Percentiles rank a stretch among this genome's conserved stretches.
phyloP scores from a whole-genome alignment of 2,329 filamentous ascomycete genomes.

The Claviceps pazoutovae region DNA sequence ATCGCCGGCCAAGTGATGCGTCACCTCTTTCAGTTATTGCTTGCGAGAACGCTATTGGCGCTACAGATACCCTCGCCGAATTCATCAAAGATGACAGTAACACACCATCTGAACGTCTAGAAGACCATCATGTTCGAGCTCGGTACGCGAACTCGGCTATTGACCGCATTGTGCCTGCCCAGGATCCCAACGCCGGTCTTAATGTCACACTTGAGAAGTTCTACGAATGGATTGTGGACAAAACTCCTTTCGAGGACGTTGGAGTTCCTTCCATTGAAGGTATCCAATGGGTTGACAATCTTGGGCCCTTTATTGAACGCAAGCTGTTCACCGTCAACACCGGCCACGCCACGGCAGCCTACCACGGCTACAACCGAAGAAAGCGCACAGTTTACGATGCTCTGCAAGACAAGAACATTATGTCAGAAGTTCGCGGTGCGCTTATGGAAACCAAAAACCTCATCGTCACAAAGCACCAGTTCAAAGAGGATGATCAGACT shows the following conservation, averaged over 20 bases:
- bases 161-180: slow-evolving; percentile 91
- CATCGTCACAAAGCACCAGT: slow-evolving; percentile 77
- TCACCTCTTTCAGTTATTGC: slow-evolving; percentile 82
- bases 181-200: slow-evolving; percentile 64
- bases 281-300: slow-evolving; percentile 83
- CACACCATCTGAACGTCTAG: slow-evolving; percentile 53
- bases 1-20: slow-evolving; percentile 48
- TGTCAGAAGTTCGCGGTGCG: slow-evolving; percentile 63
- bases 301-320: slow-evolving; percentile 93
- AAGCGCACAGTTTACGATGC: slow-evolving; percentile 85
- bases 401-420: slow-evolving; percentile 66
- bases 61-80: slow-evolving; percentile 72
- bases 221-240: slow-evolving; percentile 96
- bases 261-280: slow-evolving; percentile 60
- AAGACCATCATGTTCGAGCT: slow-evolving; percentile 57
- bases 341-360: slow-evolving; percentile 86
- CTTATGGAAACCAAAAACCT: slow-evolving; percentile 76
- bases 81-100: slow-evolving; percentile 66
- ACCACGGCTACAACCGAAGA: slow-evolving; percentile 79
- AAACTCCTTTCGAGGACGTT: slow-evolving; percentile 63
- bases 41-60: slow-evolving; percentile 94
- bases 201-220: slow-evolving; percentile 96
- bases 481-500: slow-evolving; percentile 59
- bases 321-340: slow-evolving; percentile 99
- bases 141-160: slow-evolving; percentile 96